Percentiles rank a stretch among this genome's conserved stretches.
Evolutionary conservation across 1,139 yeast genomes (phyloP).

Genomic region (Protomyces inouyei): DNA sequence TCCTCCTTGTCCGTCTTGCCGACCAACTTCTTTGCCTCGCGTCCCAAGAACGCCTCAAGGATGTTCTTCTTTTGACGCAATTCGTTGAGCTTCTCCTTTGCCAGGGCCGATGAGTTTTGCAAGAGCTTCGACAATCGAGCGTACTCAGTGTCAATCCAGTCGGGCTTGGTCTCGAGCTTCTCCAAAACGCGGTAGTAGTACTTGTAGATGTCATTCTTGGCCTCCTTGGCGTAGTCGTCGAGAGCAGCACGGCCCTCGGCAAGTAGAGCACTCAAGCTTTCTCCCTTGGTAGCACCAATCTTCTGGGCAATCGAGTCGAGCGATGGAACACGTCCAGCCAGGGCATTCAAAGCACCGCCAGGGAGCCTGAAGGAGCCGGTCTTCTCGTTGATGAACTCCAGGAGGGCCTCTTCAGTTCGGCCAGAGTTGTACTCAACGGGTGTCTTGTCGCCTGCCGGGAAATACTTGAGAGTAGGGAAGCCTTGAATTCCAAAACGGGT

Average conservation of each 20-base stretch:
- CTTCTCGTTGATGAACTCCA: conserved; percentile 49
- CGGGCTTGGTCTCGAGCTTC: conserved; percentile 22
- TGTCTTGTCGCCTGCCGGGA: conserved; percentile 41
- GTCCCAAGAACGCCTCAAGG: conserved; percentile 20
- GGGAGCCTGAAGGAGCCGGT: conserved; percentile 51
- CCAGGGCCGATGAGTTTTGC: conserved; percentile 11
- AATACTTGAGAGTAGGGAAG: conserved; percentile 58
- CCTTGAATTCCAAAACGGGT: conserved; percentile 56
- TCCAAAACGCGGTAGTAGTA: conserved; percentile 27
- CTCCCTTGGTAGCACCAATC: conserved; percentile 30
- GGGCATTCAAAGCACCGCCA: conserved; percentile 50
- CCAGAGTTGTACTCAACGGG: conserved; percentile 47
- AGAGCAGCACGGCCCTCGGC: conserved; percentile 38
- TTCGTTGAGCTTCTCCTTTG: conserved; percentile 15
- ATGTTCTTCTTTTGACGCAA: conserved; percentile 25
- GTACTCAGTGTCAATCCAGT: conserved; percentile 19
- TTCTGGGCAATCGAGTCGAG: conserved; percentile 40
- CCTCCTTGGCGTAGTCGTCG: conserved; percentile 26
- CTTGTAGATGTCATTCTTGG: conserved; percentile 16
- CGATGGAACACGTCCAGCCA: conserved; percentile 54
- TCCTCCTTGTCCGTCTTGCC: conserved; percentile 5
- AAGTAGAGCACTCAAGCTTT: conserved; percentile 33
- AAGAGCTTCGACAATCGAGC: conserved; percentile 20
- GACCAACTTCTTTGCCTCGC: background rate
- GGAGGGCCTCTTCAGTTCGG: conserved; percentile 46